Evolutionary conservation across 192 early-diverging fungal genomes (phyloP).

Genomic region (Geranomyces variabilis): DNA sequence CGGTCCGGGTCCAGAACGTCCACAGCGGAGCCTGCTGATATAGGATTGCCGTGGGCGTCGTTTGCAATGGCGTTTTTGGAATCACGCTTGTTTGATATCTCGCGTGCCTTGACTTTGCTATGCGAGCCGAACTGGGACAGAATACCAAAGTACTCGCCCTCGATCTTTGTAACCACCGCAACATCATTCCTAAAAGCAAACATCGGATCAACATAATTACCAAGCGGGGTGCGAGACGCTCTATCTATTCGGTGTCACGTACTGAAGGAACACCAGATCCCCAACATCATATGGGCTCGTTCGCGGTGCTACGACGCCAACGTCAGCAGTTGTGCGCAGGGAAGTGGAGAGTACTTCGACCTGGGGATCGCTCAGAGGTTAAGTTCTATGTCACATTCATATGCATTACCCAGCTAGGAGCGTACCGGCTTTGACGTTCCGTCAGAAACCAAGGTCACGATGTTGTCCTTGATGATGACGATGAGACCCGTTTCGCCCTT

Average conservation of each 20-base stretch:
- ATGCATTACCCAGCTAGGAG: no score
- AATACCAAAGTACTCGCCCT: slow-evolving; percentile 73
- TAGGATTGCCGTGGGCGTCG: slow-evolving; percentile 56
- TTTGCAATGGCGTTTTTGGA: slow-evolving; percentile 41
- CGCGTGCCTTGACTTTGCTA: slow-evolving; percentile 65
- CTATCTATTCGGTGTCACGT: no score
- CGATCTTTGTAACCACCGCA: slow-evolving; percentile 82
- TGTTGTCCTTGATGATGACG: slow-evolving; percentile 76
- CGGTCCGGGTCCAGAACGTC: slow-evolving; percentile 55
- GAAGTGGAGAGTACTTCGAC: slow-evolving; percentile 91
- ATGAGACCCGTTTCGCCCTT: slow-evolving; percentile 88
- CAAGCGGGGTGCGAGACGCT: no score
- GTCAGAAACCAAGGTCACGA: slow-evolving; percentile 53
- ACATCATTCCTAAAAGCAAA: slow-evolving; percentile 47
- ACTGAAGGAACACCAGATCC: slow-evolving; percentile 84
- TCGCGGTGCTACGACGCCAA: slow-evolving; percentile 52
- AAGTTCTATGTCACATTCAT: no score
- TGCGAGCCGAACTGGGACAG: slow-evolving; percentile 75
- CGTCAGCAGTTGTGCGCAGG: slow-evolving; percentile 76
- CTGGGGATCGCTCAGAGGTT: no score
- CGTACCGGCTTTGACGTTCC: slow-evolving; percentile 34
- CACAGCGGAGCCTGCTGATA: slow-evolving; percentile 73
- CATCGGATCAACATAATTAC: no score
- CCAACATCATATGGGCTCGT: slow-evolving; percentile 81
- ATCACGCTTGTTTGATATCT: slow-evolving; percentile 75